Evolutionary conservation across 2,329 filamentous ascomycete genomes (phyloP), one percentile per base, ranked within the genome.

Genomic region (Claviceps fusiformis): DNA sequence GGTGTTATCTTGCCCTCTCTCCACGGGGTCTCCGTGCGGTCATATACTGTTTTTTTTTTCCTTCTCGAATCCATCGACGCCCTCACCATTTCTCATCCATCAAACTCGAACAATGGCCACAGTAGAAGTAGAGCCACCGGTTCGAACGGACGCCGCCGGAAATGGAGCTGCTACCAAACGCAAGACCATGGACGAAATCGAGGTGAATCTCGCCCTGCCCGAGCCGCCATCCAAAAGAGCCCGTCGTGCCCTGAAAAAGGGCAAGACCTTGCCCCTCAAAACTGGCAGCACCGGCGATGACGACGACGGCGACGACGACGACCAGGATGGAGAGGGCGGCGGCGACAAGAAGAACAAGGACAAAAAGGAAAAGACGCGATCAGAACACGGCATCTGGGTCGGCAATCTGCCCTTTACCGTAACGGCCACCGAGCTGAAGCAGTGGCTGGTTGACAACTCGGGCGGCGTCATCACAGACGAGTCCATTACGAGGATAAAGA

Each of bases 181-280:
- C 70, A 93, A 92, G 71, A 74, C 76, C 54, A 69, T 79, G 54
- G 79, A 84, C 50, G 87, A 91, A 64, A 86, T 98, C 64, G 89
- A 95, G 69, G 90, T 98, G 67, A 89, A 98, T 68, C 73, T 98
- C 59, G 78, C 75, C 60, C 83, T 87, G n/a, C 93, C 93, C 31
- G 91, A 97, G 66, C 93, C 93, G 24, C 89, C 89, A 1, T 97
- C 93, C 39, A 98, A 97, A 71, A 95, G 93, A 68, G 90, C 89
- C 58, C 82, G 90, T 62, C 89, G 93, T 67, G 85, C 85, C 58
- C 81, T 95, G 56, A 97, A 96, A 71, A 96, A 95, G 73, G 82
- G 82, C 61, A 88, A 87, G 67, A 65, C 77, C 1, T 65, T 81
- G 1, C 76, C 78, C 2, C 64, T 69, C 56, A 71, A 74, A 56